phyloP scores from a whole-genome alignment of 192 early-diverging fungal genomes.

The Entomortierella lignicola region DNA sequence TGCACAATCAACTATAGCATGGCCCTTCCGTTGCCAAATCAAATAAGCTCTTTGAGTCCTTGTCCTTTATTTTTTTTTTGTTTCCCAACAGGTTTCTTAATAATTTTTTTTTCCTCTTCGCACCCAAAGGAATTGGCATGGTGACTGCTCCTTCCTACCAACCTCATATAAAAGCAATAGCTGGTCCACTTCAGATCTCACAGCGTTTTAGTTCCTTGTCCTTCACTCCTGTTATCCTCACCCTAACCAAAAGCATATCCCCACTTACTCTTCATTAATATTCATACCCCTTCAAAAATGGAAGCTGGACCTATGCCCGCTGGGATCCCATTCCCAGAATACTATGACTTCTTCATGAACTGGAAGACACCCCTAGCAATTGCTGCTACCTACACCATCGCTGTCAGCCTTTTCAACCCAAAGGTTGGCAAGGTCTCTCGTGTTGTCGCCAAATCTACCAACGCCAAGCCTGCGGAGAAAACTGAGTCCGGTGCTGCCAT shows the following conservation, averaged over 20 bases:
- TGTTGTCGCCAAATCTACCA: slow-evolving; percentile 64
- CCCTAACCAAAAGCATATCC: too few relatives aligned
- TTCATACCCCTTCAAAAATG: slow-evolving; percentile 15
- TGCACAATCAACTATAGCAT: not conserved
- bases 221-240: not conserved
- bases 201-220: not conserved
- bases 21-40: not conserved
- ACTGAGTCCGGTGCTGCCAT: slow-evolving; percentile 60
- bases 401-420: slow-evolving; percentile 62
- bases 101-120: slow-evolving; percentile 25
- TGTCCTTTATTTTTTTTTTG: not conserved
- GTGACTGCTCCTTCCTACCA: too few relatives aligned
- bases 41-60: not conserved
- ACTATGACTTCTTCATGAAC: slow-evolving; percentile 77
- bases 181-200: not conserved
- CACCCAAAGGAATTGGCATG: too few relatives aligned
- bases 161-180: too few relatives aligned
- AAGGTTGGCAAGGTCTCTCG: slow-evolving; percentile 63
- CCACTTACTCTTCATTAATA: too few relatives aligned
- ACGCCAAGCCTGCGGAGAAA: slow-evolving; percentile 48
- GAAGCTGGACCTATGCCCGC: slow-evolving; percentile 52
- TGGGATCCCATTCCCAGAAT: slow-evolving; percentile 73
- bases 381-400: slow-evolving; percentile 62
- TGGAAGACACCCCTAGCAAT: slow-evolving; percentile 74
- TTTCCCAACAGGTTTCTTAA: slow-evolving; percentile 6